These are phyloP conservation scores for Kuraishia ogatae DNA, from an alignment of 805 yeast species.

Conservation along the genomic window DNA sequence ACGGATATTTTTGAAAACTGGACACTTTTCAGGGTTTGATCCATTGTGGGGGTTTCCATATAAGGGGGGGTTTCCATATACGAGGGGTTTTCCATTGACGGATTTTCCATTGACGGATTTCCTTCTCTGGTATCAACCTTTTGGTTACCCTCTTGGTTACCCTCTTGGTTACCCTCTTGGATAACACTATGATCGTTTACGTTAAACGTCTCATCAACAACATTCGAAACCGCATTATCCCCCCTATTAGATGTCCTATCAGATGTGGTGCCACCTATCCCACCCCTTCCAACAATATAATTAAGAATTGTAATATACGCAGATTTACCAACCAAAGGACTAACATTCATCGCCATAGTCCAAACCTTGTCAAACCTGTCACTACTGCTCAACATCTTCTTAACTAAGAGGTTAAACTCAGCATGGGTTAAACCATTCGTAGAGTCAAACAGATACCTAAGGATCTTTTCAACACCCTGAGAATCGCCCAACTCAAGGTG, in stretches of 20 bases:
- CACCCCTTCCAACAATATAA: constrained; percentile 14
- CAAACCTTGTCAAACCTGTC: constrained; percentile 15
- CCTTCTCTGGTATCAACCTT: too few relatives aligned
- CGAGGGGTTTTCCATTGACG: too few relatives aligned
- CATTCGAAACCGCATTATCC: too few relatives aligned
- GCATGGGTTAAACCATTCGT: constrained; percentile 14
- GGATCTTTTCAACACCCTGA: constrained; percentile 19
- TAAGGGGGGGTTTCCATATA: too few relatives aligned
- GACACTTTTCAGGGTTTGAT: constrained; percentile 3
- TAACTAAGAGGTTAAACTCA: constrained; percentile 23
- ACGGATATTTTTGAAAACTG: constrained; percentile 15
- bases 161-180: too few relatives aligned
- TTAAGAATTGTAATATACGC: constrained; percentile 20
- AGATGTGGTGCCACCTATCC: too few relatives aligned
- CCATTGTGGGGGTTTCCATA: too few relatives aligned
- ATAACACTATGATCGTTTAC: too few relatives aligned
- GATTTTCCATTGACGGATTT: too few relatives aligned
- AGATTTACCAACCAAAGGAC: constrained; percentile 14
- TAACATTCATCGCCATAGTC: constrained; percentile 15
- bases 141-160: too few relatives aligned
- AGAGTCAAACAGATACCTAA: constrained; percentile 16
- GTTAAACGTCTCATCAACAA: too few relatives aligned
- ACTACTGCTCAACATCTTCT: constrained; percentile 13
- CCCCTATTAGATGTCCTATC: too few relatives aligned
- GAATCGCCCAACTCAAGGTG: constrained; percentile 17